Evolutionary conservation across 805 yeast genomes (phyloP).

Genomic region (Candida odintsovae): DNA sequence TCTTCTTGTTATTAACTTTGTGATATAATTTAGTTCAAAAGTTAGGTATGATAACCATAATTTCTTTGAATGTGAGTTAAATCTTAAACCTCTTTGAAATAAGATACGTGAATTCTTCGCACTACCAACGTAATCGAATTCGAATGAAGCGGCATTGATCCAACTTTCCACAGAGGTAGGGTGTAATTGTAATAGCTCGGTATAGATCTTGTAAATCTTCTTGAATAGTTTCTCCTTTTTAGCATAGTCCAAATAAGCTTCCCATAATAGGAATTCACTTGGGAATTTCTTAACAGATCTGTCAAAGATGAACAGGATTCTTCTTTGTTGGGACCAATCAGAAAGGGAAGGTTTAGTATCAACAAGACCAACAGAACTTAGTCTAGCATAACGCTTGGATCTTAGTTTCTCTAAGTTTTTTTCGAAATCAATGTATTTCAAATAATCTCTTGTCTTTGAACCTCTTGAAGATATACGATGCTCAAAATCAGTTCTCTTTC

Average conservation of each 20-base stretch:
- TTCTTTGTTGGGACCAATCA: constrained; percentile 81
- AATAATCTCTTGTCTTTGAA: constrained; percentile 67
- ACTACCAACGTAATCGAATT: constrained; percentile 81
- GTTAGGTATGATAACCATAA: constrained; percentile 86
- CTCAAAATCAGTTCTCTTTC: constrained; percentile 93
- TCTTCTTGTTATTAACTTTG: constrained; percentile 79
- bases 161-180: constrained; percentile 90
- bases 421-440: constrained; percentile 78
- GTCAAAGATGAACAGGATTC: constrained; percentile 77
- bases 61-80: constrained; percentile 65
- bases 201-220: constrained; percentile 69
- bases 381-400: constrained; percentile 59
- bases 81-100: constrained; percentile 78
- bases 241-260: constrained; percentile 62
- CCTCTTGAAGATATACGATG: constrained; percentile 85
- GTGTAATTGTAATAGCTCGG: constrained; percentile 74
- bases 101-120: constrained; percentile 84
- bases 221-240: constrained; percentile 63
- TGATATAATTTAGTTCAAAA: constrained; percentile 80
- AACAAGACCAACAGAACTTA: constrained; percentile 47
- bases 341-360: constrained; percentile 61
- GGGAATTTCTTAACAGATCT: constrained; percentile 80
- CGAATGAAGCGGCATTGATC: constrained; percentile 93
- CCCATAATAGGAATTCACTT: constrained; percentile 73
- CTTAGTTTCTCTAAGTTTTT: constrained; percentile 72